These are phyloP conservation scores for Schizopora paradoxa DNA, from an alignment of 1,284 basidiomycete species.

Conservation along the genomic window DNA sequence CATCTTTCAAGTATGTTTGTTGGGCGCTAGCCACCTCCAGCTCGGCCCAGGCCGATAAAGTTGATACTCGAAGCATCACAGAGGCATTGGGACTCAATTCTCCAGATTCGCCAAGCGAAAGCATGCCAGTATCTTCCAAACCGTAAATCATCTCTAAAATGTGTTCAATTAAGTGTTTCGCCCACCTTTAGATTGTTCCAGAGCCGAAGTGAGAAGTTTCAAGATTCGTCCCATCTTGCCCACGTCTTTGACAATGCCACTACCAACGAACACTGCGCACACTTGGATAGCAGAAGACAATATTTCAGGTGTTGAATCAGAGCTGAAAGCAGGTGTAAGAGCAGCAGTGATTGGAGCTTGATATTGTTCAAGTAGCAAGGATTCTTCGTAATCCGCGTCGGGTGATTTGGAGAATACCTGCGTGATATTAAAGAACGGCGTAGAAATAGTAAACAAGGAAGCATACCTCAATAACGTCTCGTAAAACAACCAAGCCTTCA, in stretches of 20 bases:
- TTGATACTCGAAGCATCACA: conserved; percentile 92
- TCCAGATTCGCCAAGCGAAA: conserved; percentile 82
- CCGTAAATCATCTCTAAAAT: conserved; percentile 9
- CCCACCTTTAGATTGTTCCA: conserved; percentile 86
- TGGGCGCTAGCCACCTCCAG: conserved; percentile 75
- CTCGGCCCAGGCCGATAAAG: conserved; percentile 94
- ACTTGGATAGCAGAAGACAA: conserved; percentile 88
- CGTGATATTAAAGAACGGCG: background rate
- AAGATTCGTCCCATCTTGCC: conserved; percentile 90
- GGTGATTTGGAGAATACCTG: conserved; percentile 82
- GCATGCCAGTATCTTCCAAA: conserved; percentile 68
- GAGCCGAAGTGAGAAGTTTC: conserved; percentile 79
- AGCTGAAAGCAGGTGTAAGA: conserved; percentile 93
- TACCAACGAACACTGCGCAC: conserved; percentile 93
- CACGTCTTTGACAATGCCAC: conserved; percentile 91
- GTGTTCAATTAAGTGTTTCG: background rate
- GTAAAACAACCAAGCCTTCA: conserved; percentile 86
- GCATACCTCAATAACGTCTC: conserved; percentile 86
- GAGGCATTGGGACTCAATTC: conserved; percentile 91
- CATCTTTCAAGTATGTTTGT: conserved; percentile 75
- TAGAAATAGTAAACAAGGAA: background rate
- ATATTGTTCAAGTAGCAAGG: conserved; percentile 92
- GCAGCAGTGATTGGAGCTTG: conserved; percentile 98
- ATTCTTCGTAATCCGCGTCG: conserved; percentile 90
- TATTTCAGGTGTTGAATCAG: conserved; percentile 95